These are phyloP conservation scores for Claviceps sorghi DNA, from an alignment of 2,329 filamentous ascomycete species.

Conservation along the genomic window DNA sequence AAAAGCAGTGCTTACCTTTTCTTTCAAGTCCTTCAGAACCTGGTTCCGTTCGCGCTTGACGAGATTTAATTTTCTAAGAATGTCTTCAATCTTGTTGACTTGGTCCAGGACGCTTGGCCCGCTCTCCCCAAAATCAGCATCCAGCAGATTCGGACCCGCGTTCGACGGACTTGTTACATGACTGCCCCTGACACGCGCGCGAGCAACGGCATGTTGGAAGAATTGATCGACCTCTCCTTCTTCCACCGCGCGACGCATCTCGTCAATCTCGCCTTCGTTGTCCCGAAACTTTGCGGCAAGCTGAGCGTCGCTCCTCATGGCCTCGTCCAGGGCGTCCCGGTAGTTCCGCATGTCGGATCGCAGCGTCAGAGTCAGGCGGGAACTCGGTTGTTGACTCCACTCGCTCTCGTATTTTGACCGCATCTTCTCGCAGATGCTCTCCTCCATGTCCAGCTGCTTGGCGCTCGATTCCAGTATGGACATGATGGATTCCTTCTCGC, in stretches of 20 bases:
- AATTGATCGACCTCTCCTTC: slow-evolving; percentile 75
- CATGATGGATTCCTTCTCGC: slow-evolving; percentile 63
- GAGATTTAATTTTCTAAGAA: slow-evolving; percentile 78
- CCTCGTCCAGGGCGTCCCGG: slow-evolving; percentile 77
- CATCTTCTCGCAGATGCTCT: slow-evolving; percentile 98
- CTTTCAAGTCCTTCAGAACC: slow-evolving; percentile 90
- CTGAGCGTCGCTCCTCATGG: slow-evolving; percentile 70
- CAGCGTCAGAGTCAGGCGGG: slow-evolving; percentile 72
- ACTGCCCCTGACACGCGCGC: slow-evolving; percentile 53
- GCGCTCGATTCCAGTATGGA: slow-evolving; percentile 61
- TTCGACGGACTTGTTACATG: slow-evolving; percentile 45
- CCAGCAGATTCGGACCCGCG: slow-evolving; percentile 66
- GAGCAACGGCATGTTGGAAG: slow-evolving; percentile 75
- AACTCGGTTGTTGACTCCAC: slow-evolving; percentile 95
- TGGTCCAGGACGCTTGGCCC: slow-evolving; percentile 74
- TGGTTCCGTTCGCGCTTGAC: slow-evolving; percentile 86
- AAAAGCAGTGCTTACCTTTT: slow-evolving; percentile 55
- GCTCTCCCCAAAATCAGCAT: slow-evolving; percentile 77
- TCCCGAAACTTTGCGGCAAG: slow-evolving; percentile 72
- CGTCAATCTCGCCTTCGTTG: slow-evolving; percentile 78
- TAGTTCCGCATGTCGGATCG: slow-evolving; percentile 80
- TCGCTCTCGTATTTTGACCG: slow-evolving; percentile 88
- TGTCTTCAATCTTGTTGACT: slow-evolving; percentile 74
- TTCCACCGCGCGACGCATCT: slow-evolving; percentile 84
- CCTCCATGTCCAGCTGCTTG: slow-evolving; percentile 90